These are phyloP conservation scores for Eutypa lata DNA, from an alignment of 2,329 filamentous ascomycete genomes.

Conservation along the genomic window DNA sequence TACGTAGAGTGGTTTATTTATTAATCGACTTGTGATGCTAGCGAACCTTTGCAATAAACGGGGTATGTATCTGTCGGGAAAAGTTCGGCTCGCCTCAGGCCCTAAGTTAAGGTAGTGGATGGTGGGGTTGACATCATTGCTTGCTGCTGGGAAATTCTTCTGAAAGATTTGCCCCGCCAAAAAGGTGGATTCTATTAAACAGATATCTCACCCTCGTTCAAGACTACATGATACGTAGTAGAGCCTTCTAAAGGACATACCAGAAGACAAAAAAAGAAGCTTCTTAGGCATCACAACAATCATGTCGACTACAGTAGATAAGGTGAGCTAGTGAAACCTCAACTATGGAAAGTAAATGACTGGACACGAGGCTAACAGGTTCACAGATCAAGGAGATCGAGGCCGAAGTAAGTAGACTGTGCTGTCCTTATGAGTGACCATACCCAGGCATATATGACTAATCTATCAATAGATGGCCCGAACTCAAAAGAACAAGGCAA, in stretches of 20 bases:
- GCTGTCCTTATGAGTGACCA: slow-evolving; percentile 3
- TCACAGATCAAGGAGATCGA: slow-evolving; percentile 91
- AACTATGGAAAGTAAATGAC: slow-evolving; percentile 9
- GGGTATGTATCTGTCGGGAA: background rate
- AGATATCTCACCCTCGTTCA: too few relatives aligned
- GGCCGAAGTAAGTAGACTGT: slow-evolving; percentile 67
- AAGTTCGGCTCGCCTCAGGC: background rate
- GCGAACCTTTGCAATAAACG: background rate
- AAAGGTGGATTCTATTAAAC: background rate
- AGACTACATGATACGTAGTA: too few relatives aligned
- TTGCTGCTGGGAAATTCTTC: background rate
- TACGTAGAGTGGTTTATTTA: too few relatives aligned
- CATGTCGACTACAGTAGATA: slow-evolving; percentile 97
- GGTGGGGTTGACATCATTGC: background rate
- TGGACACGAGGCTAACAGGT: slow-evolving; percentile 28
- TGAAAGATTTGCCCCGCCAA: background rate
- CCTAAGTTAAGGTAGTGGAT: too few relatives aligned
- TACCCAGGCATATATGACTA: slow-evolving; percentile 13
- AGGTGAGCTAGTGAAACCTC: slow-evolving; percentile 53
- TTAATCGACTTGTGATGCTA: background rate
- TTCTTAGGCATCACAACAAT: slow-evolving; percentile 36
- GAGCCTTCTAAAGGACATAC: background rate
- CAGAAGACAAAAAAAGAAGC: background rate
- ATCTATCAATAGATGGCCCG: slow-evolving; percentile 69
- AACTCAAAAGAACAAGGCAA: slow-evolving; percentile 97